Percentiles rank a stretch among this genome's conserved stretches.
Conservation (phyloP, 169 alveolate genomes). For the Plasmodium gaboni region DNA sequence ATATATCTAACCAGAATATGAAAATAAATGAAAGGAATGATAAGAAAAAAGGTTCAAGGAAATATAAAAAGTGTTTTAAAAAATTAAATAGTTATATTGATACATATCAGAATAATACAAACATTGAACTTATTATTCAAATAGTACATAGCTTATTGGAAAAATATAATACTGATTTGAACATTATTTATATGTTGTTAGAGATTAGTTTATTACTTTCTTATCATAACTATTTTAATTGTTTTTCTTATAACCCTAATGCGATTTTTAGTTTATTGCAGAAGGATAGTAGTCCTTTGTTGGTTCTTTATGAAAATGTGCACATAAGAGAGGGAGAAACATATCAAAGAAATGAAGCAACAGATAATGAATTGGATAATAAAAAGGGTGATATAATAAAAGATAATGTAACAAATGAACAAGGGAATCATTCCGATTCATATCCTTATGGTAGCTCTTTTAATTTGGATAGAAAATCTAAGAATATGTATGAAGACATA, state of each 20-base stretch:
- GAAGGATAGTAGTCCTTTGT: conserved; percentile 30
- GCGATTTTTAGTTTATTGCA: conserved; percentile 48
- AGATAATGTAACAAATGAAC: neutral
- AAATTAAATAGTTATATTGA: conserved; percentile 49
- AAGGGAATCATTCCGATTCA: neutral
- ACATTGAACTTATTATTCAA: conserved; percentile 40
- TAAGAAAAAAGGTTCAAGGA: neutral
- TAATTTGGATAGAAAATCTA: too few species aligned
- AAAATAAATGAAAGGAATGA: neutral
- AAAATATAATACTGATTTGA: conserved; percentile 32
- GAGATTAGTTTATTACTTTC: conserved; percentile 47
- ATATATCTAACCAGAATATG: conserved; percentile 57
- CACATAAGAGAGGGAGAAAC: too few species aligned
- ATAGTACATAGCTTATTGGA: conserved; percentile 34
- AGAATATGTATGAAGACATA: too few species aligned
- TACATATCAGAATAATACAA: conserved; percentile 16
- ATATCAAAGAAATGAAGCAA: neutral
- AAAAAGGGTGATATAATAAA: neutral
- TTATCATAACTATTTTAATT: conserved; percentile 34
- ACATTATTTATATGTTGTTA: conserved; percentile 40
- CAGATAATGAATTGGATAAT: neutral
- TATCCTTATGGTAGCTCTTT: too few species aligned
- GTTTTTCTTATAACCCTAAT: conserved; percentile 58
- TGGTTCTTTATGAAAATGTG: conserved; percentile 9
- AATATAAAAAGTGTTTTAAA: conserved; percentile 24